phyloP scores from a whole-genome alignment of 148 eudicot genomes.

The Silene uniflora region DNA sequence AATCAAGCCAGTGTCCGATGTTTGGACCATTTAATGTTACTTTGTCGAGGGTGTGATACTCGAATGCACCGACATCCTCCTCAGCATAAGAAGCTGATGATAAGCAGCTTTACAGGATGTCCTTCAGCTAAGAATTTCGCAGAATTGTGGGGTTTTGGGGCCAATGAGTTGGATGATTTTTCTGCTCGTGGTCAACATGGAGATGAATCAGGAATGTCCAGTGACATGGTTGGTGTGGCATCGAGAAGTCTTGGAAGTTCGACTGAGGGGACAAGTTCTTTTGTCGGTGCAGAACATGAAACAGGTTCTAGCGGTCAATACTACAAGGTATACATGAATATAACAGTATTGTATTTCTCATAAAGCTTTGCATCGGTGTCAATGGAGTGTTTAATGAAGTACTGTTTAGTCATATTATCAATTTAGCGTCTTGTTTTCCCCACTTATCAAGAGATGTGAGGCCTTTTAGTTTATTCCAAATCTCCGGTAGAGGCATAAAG shows the following conservation, averaged over 20 bases:
- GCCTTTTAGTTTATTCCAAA: no score
- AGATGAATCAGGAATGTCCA: constrained; percentile 18
- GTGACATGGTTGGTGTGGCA: constrained; percentile 7
- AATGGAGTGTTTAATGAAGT: not conserved
- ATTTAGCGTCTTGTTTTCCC: not conserved
- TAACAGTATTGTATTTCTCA: not conserved
- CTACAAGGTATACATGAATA: constrained; percentile 27
- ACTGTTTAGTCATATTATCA: not conserved
- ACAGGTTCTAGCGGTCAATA: constrained; percentile 26
- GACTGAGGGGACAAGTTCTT: constrained; percentile 1
- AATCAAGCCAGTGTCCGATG: constrained; percentile 46
- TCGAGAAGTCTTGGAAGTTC: constrained; percentile 13
- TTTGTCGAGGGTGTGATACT: constrained; percentile 51
- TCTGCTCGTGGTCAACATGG: constrained; percentile 14
- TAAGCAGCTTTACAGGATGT: constrained; percentile 51
- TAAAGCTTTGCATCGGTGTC: not conserved
- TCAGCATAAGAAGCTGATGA: constrained; percentile 42
- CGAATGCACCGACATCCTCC: constrained; percentile 34
- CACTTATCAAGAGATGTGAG: not conserved
- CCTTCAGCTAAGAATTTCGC: constrained; percentile 69
- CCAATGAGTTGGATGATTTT: constrained; percentile 22
- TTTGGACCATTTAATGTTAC: constrained; percentile 47
- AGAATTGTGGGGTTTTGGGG: constrained; percentile 51
- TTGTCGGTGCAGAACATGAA: constrained; percentile 7
- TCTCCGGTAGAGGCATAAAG: not conserved